Evolutionary conservation across 441 rosid genomes (phyloP).

Genomic region (Corymbia calophylla): DNA sequence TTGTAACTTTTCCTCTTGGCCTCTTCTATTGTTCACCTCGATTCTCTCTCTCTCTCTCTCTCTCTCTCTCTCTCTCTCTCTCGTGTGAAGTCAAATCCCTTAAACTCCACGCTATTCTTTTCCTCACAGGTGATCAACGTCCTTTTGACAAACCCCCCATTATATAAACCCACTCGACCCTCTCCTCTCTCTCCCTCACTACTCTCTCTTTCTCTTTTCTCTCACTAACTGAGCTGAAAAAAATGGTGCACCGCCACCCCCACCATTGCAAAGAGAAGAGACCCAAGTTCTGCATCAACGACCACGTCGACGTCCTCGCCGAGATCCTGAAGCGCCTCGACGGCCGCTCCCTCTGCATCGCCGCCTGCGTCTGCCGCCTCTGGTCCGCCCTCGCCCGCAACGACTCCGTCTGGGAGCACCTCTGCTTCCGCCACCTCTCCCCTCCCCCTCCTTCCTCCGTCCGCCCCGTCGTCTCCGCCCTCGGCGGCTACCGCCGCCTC

Average conservation of each 20-base stretch:
- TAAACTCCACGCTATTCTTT: not conserved
- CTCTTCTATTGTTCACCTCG: conserved; percentile 36
- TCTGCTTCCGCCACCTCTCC: conserved; percentile 67
- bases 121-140: not conserved
- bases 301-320: conserved; percentile 69
- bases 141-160: not conserved
- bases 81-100: conserved; percentile 26
- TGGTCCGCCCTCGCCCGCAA: conserved; percentile 64
- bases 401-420: conserved; percentile 85
- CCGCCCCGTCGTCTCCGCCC: conserved; percentile 70
- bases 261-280: conserved; percentile 9
- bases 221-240: not conserved
- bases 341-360: conserved; percentile 70
- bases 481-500: conserved; percentile 80
- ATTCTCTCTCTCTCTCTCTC: conserved; percentile 27
- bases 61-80: conserved; percentile 8
- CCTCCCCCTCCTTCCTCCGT: conserved; percentile 50
- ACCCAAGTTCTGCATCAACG: conserved; percentile 50
- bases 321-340: conserved; percentile 71
- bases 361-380: conserved; percentile 90
- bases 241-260: not conserved
- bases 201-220: not conserved
- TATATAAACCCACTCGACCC: not conserved
- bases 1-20: conserved; percentile 49
- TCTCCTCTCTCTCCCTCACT: not conserved